Base-by-base conservation (phyloP, 805 yeast species). In the Pichia sporocuriosa region DNA sequence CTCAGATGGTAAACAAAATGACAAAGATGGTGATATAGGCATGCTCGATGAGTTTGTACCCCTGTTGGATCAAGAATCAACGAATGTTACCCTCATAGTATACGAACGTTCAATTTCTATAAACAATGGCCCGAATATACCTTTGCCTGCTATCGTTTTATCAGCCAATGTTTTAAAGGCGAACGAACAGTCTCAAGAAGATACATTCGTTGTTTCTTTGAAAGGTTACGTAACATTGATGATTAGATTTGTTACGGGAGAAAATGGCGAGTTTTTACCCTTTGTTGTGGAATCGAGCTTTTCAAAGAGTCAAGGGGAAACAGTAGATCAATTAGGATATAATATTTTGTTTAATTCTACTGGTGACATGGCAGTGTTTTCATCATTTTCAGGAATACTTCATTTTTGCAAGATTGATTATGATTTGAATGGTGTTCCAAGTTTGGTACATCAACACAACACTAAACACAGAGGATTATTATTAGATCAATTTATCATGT, bases 131-230 rank as follows among this genome's bases (percentile, higher is more conserved):
- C 52, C 49, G 13, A 39, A 35, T 12, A 40, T 48, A 16, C 31
- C 46, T 10, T 48, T 59, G 10, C 54, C 53, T 32, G 44, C 51
- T 1, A 32, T 46, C 0, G 55, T 61, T 12, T 16, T 55, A 42
- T 44, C 52, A 21, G 54, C 62, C 3, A 46, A 53, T 11, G 50
- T 57, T 5, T 40, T 61, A 1, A 54, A 52, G 8, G 54, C 57
- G 1, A 50, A 48, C 17, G 43, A 37, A 11, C 35, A 39, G 7
- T 49, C 57, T 6, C 32, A 42, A 15, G 62, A 56, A 39, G 66
- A 62, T 39, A 47, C 58, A 1, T 29, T 63, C 7, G 16, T 62
- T 9, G 3, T 47, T 3, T 34, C 19, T 20, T 12, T 35, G 11
- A 15, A 26, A n/a, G 16, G 10, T 6, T 13, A 25, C 6, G n/a